Conservation (phyloP, 176 grass and related monocot genomes). For the Phyllostachys edulis region DNA sequence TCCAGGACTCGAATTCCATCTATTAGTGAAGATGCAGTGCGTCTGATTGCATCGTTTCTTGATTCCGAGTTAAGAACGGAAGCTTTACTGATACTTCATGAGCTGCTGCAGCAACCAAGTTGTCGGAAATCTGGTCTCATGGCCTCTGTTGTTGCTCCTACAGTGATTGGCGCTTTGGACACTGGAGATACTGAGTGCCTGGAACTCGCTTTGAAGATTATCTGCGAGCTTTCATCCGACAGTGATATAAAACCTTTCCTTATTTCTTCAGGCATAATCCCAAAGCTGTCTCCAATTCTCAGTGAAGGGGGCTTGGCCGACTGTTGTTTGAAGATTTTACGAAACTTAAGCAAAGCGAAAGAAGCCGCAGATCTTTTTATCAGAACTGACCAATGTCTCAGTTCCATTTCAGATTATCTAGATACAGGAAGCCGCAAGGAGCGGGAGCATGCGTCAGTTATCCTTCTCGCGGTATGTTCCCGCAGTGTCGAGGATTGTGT, state of each 20-base stretch:
- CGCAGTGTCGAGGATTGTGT: constrained; percentile 44
- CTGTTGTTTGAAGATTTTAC: constrained; percentile 60
- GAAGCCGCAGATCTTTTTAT: constrained; percentile 48
- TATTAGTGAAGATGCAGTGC: constrained; percentile 50
- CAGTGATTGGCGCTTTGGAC: constrained; percentile 46
- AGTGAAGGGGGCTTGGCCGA: constrained; percentile 40
- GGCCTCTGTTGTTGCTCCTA: constrained; percentile 43
- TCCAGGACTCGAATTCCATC: constrained; percentile 50
- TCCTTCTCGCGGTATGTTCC: constrained; percentile 60
- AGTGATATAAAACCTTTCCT: constrained; percentile 45
- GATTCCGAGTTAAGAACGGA: constrained; percentile 53
- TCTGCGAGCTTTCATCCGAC: constrained; percentile 53
- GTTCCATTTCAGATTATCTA: constrained; percentile 63
- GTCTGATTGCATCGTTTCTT: constrained; percentile 54
- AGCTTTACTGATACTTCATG: constrained; percentile 58
- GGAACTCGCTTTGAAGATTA: constrained; percentile 60
- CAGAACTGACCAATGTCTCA: constrained; percentile 42
- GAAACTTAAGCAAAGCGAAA: constrained; percentile 51
- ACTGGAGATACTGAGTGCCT: constrained; percentile 50
- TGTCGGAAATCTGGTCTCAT: constrained; percentile 44
- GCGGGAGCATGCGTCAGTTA: constrained; percentile 59
- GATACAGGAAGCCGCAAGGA: constrained; percentile 55
- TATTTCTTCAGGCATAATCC: constrained; percentile 53
- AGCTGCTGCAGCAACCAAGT: constrained; percentile 45
- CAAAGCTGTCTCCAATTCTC: constrained; percentile 49